Conservation (phyloP, 176 grass and related monocot species). For the Alopecurus myosuroides region DNA sequence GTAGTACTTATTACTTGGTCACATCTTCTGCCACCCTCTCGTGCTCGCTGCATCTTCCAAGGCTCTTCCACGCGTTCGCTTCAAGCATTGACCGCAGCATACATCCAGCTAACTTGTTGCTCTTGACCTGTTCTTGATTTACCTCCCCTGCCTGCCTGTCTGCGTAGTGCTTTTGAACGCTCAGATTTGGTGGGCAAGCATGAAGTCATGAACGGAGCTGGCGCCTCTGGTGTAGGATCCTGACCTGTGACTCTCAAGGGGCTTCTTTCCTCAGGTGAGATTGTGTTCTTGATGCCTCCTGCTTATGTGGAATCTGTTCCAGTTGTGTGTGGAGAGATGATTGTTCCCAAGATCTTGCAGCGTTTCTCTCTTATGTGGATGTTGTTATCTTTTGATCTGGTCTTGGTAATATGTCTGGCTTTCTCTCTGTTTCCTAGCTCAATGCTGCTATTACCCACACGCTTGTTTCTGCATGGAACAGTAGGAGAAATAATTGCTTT, state of each 20-base stretch:
- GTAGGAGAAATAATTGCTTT: neutral
- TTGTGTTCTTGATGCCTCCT: slow-evolving; percentile 5
- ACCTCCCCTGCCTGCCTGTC: neutral
- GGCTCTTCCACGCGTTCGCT: slow-evolving; percentile 33
- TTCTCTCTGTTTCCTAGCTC: no score
- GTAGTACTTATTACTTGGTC: neutral
- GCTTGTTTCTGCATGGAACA: neutral
- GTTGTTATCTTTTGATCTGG: slow-evolving; percentile 2
- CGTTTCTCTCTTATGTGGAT: neutral
- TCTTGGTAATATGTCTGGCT: neutral
- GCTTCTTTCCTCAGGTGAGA: slow-evolving; percentile 22
- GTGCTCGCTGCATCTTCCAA: slow-evolving; percentile 36
- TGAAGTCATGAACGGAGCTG: neutral
- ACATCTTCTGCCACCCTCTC: neutral
- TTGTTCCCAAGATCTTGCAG: slow-evolving; percentile 7
- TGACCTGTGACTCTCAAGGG: neutral
- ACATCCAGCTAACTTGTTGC: slow-evolving; percentile 2
- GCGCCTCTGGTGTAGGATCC: neutral
- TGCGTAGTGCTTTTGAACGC: slow-evolving; percentile 1
- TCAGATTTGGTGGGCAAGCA: slow-evolving; percentile 5
- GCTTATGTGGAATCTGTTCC: neutral
- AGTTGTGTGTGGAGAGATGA: neutral
- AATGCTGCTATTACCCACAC: slow-evolving; percentile 2
- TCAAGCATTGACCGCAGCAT: slow-evolving; percentile 35
- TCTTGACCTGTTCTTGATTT: slow-evolving; percentile 21